These are phyloP conservation scores for Monosporascus sp. DNA, from an alignment of 2,329 filamentous ascomycete genomes.

Conservation along the genomic window DNA sequence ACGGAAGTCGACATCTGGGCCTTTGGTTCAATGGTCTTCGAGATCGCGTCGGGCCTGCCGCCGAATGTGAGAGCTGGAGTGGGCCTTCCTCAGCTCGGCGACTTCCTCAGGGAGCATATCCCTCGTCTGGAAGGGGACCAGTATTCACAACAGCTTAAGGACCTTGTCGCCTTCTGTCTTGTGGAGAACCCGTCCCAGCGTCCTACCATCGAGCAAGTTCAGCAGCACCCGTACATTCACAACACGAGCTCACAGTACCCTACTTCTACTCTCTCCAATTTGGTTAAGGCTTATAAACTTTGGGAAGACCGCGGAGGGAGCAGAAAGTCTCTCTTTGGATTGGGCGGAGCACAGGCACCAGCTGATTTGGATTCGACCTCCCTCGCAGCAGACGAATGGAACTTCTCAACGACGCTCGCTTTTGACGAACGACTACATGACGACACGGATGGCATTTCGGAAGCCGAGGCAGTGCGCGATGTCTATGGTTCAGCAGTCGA, in stretches of 20 bases:
- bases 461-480: constrained; percentile 52
- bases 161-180: constrained; percentile 69
- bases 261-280: constrained; percentile 54
- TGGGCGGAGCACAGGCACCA: constrained; percentile 53
- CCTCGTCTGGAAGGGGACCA: constrained; percentile 67
- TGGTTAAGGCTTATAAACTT: constrained; percentile 66
- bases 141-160: constrained; percentile 64
- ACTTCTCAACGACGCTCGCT: constrained; percentile 60
- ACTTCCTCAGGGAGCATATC: constrained; percentile 53
- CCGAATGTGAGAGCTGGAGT: constrained; percentile 59
- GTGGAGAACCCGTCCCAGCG: constrained; percentile 63
- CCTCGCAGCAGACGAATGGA: constrained; percentile 57
- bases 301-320: constrained; percentile 73
- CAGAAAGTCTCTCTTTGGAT: constrained; percentile 58
- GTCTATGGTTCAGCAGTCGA: constrained; percentile 56
- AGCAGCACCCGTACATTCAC: constrained; percentile 64
- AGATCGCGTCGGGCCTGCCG: constrained; percentile 73
- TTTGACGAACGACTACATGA: constrained; percentile 55
- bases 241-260: constrained; percentile 60
- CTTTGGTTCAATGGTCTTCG: constrained; percentile 74
- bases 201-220: constrained; percentile 63
- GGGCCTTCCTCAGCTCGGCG: constrained; percentile 47
- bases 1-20: constrained; percentile 80
- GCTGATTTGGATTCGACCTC: constrained; percentile 38
- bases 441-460: constrained; percentile 38